Conservation (phyloP, 441 rosid genomes). For the Flueggea neowawraea region DNA sequence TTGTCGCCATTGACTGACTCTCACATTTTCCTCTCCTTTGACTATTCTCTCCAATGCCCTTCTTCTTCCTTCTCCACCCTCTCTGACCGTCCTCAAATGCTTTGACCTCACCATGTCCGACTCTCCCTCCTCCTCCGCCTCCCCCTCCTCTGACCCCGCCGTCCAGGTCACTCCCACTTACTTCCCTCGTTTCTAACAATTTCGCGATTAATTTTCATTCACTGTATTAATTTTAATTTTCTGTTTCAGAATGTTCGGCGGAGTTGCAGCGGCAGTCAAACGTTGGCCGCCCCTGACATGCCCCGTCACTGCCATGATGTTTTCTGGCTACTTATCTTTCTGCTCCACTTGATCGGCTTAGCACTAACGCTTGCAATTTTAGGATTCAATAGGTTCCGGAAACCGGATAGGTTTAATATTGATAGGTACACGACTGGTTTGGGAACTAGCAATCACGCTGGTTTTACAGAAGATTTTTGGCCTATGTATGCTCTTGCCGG, state of each 20-base stretch:
- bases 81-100: no score
- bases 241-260: no score
- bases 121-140: no score
- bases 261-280: conserved; percentile 44
- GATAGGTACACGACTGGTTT: conserved; percentile 46
- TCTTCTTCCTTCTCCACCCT: no score
- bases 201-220: neutral
- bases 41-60: no score
- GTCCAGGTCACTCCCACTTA: no score
- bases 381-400: conserved; percentile 72
- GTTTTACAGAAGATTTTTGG: conserved; percentile 84
- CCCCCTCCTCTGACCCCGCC: no score
- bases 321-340: conserved; percentile 81
- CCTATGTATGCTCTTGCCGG: conserved; percentile 84
- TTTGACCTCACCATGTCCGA: no score
- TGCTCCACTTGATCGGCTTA: conserved; percentile 61
- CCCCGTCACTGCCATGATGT: conserved; percentile 90
- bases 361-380: conserved; percentile 58
- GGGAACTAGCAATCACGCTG: conserved; percentile 26
- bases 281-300: conserved; percentile 27
- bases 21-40: no score
- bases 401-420: conserved; percentile 69
- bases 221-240: conserved; percentile 4
- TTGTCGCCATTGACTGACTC: no score
- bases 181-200: no score